phyloP scores from a whole-genome alignment of 805 yeast species.

The Yarrowia sp. region DNA sequence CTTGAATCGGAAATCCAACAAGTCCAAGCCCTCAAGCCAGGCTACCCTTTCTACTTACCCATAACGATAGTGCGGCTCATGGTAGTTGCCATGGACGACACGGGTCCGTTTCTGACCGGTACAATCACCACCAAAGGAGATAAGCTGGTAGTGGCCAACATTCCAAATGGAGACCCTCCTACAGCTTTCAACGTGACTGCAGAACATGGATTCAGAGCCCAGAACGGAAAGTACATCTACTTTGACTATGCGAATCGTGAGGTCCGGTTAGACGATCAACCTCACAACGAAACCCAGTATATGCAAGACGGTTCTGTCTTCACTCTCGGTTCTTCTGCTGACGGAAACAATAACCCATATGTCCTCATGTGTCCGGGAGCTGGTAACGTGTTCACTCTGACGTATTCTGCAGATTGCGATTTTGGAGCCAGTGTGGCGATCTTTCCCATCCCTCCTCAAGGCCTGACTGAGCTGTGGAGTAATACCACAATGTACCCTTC shows the following conservation, averaged over 20 bases:
- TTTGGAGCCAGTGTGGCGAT: not conserved
- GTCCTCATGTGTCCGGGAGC: not conserved
- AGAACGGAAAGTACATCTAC: not conserved
- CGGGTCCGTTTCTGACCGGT: not conserved
- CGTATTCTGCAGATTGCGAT: too few relatives aligned
- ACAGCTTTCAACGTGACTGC: slow-evolving; percentile 16
- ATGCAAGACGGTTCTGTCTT: not conserved
- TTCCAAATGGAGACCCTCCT: slow-evolving; percentile 20
- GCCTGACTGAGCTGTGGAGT: not conserved
- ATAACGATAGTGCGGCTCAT: slow-evolving; percentile 2
- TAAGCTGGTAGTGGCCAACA: slow-evolving; percentile 1
- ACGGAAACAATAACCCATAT: too few relatives aligned
- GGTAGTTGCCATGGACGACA: not conserved
- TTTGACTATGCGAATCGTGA: not conserved
- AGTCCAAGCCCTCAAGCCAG: too few relatives aligned
- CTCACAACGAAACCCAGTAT: slow-evolving; percentile 16
- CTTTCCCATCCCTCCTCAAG: slow-evolving; percentile 6
- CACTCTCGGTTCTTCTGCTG: too few relatives aligned
- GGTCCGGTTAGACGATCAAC: not conserved
- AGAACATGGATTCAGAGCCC: not conserved
- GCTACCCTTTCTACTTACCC: not conserved
- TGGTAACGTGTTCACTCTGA: not conserved
- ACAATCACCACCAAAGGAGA: slow-evolving; percentile 4
- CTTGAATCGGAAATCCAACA: too few relatives aligned
- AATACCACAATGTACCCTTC: slow-evolving; percentile 1